A percentile compares a stretch with the other conserved stretches of the same genome.
Conservation (phyloP, 768 basidiomycete species). For the Cubamyces sp. region DNA sequence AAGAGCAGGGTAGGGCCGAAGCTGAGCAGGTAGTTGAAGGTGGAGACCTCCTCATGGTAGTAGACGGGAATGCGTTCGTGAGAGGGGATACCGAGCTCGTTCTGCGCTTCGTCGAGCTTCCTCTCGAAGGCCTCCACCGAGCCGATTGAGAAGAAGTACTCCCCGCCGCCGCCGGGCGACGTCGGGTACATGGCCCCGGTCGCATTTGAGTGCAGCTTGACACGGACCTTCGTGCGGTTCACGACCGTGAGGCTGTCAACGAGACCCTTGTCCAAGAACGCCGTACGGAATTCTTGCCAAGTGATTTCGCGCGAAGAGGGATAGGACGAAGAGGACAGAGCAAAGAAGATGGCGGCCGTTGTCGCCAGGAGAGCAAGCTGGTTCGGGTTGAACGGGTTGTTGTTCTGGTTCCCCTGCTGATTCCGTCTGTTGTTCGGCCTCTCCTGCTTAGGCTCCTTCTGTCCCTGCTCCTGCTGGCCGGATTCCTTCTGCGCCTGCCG, state of each 20-base stretch:
- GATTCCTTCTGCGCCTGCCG: constrained; percentile 43
- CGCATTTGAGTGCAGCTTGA: constrained; percentile 91
- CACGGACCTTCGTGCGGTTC: constrained; percentile 87
- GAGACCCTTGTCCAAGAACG: constrained; percentile 94
- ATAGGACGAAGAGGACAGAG: constrained; percentile 52
- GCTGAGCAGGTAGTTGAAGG: constrained; percentile 78
- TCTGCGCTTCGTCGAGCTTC: constrained; percentile 91
- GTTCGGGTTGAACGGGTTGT: constrained; percentile 57
- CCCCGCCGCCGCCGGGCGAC: constrained; percentile 53
- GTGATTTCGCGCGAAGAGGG: constrained; percentile 86
- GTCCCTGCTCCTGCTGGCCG: constrained; percentile 1
- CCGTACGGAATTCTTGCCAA: constrained; percentile 99
- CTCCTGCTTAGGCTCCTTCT: constrained; percentile 19
- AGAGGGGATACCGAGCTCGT: constrained; percentile 88
- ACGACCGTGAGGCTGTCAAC: constrained; percentile 93
- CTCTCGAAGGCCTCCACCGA: constrained; percentile 97
- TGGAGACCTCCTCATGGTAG: constrained; percentile 93
- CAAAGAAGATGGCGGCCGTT: constrained; percentile 65
- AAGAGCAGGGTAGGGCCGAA: constrained; percentile 96
- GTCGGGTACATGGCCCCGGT: constrained; percentile 76
- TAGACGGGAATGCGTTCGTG: constrained; percentile 95
- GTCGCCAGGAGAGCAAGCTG: constrained; percentile 65
- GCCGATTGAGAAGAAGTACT: constrained; percentile 96
- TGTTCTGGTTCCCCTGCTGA: constrained; percentile 54
- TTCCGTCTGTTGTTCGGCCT: constrained; percentile 42